Base-by-base conservation (phyloP, 306 rosid species). In the Gastrolobium bilobum region DNA sequence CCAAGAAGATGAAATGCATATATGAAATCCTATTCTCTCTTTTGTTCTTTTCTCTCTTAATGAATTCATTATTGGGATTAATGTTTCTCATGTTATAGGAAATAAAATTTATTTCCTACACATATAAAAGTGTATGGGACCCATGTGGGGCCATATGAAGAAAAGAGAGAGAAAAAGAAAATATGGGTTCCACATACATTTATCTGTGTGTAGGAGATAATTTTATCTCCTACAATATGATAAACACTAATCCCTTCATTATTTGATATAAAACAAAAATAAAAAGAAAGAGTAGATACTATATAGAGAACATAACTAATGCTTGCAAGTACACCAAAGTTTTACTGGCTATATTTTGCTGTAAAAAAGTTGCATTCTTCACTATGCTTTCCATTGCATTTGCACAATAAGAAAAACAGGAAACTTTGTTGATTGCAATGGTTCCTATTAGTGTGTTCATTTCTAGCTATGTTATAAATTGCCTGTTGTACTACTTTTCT, bases 401-500 rank as follows among this genome's bases (percentile, higher is more conserved):
- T 59, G 15, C 54, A 48, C 10, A 33, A 34, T 50, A 29, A 63
- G 39, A 48, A 64, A 63, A 71, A 76, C 33, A 9, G n/a, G 48
- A 14, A 0, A 38, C 58, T 61, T 77, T 44, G 34, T 39, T 76
- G 54, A 65, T 63, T 59, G n/a, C 10, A 26, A 14, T 42, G 29
- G 33, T 70, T 82, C 76, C 52, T 33, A 30, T 51, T 59, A 13
- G 20, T 62, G 47, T 70, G 75, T 73, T 74, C 52, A 68, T 52
- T 53, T 66, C 34, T 51, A 15, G 52, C 58, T 26, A 7, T 61
- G 64, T 43, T 77, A 72, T 76, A 79, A 66, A 29, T 73, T 46
- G 69, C 43, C 43, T 69, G 63, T 50, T 53, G 10, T 77, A 65
- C 42, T 42, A 47, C 79, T 75, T 59, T 78, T 52, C 42, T 46